A percentile compares a stretch with the other conserved stretches of the same genome.
phyloP scores from a whole-genome alignment of 2,329 filamentous ascomycete species.

The Fusarium globosum region DNA sequence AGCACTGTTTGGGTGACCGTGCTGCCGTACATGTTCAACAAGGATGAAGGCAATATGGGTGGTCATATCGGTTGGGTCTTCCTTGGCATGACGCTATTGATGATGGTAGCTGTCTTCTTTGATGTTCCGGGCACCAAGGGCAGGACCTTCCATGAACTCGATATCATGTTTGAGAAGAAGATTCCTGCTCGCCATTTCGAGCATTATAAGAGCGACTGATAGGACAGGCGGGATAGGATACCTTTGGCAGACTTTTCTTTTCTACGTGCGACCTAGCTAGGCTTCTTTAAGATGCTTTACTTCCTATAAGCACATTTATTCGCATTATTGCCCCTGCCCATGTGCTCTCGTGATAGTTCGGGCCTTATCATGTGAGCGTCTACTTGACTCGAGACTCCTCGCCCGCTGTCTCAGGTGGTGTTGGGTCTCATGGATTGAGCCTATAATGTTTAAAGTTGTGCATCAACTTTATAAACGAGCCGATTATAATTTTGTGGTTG shows the following conservation, averaged over 20 bases:
- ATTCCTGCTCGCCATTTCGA: slow-evolving; percentile 6
- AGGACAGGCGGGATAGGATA: too few relatives aligned
- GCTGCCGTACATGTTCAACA: slow-evolving; percentile 12
- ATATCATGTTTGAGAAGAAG: slow-evolving; percentile 13
- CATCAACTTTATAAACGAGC: rapidly evolving
- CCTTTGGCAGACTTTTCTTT: background rate
- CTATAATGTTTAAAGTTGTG: rapidly evolving
- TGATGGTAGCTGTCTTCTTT: slow-evolving; percentile 5
- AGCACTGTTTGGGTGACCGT: slow-evolving; percentile 15
- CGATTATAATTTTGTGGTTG: rapidly evolving
- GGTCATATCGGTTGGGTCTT: slow-evolving; percentile 13
- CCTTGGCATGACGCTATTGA: slow-evolving; percentile 4
- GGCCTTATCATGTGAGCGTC: background rate
- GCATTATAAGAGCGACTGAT: background rate
- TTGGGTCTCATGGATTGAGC: background rate
- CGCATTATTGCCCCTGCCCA: background rate
- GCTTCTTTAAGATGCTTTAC: background rate
- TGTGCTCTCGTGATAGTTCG: background rate
- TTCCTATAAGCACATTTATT: background rate
- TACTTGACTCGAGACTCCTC: background rate
- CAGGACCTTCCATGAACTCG: slow-evolving; percentile 10
- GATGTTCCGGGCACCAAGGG: slow-evolving; percentile 15
- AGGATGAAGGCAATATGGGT: slow-evolving; percentile 12
- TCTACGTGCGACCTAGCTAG: background rate
- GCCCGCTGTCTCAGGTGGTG: rapidly evolving